phyloP scores from a whole-genome alignment of 2,329 filamentous ascomycete species.

The Acarospora socialis region DNA sequence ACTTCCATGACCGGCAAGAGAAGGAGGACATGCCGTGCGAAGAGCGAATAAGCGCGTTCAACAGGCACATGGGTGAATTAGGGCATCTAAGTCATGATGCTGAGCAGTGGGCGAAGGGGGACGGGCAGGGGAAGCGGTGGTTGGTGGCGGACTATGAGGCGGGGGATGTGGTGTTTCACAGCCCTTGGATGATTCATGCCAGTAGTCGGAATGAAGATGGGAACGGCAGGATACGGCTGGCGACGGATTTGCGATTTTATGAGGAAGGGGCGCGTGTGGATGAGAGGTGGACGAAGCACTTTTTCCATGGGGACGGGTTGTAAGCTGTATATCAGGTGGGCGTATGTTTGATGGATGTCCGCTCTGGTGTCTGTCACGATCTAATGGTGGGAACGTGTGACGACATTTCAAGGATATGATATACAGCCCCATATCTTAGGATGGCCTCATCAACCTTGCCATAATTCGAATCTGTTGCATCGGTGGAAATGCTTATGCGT shows the following conservation, averaged over 20 bases:
- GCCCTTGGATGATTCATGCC: slow-evolving; percentile 30
- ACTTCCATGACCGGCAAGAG: slow-evolving; percentile 20
- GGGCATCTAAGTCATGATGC: slow-evolving; percentile 18
- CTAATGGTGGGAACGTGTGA: no score
- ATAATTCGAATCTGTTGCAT: no score
- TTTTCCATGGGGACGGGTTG: slow-evolving; percentile 23
- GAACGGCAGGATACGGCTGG: slow-evolving; percentile 25
- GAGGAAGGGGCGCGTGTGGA: slow-evolving; percentile 22
- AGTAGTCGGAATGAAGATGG: slow-evolving; percentile 28
- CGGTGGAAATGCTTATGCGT: no score
- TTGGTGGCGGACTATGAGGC: slow-evolving; percentile 25
- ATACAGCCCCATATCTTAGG: no score
- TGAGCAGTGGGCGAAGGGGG: slow-evolving; percentile 14
- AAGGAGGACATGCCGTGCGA: slow-evolving; percentile 19
- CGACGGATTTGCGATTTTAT: slow-evolving; percentile 30
- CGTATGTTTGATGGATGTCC: no score
- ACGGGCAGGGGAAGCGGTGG: slow-evolving; percentile 16
- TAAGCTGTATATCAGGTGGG: no score
- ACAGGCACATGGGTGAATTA: slow-evolving; percentile 18
- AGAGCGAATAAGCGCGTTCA: slow-evolving; percentile 21
- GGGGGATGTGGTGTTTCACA: slow-evolving; percentile 31
- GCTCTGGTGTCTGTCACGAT: no score
- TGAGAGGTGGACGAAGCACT: slow-evolving; percentile 25
- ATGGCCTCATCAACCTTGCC: no score
- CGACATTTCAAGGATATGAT: no score